A percentile compares a stretch with the other conserved stretches of the same genome.
Conservation (phyloP, 1,284 basidiomycete genomes). For the Ustilago esculenta region DNA sequence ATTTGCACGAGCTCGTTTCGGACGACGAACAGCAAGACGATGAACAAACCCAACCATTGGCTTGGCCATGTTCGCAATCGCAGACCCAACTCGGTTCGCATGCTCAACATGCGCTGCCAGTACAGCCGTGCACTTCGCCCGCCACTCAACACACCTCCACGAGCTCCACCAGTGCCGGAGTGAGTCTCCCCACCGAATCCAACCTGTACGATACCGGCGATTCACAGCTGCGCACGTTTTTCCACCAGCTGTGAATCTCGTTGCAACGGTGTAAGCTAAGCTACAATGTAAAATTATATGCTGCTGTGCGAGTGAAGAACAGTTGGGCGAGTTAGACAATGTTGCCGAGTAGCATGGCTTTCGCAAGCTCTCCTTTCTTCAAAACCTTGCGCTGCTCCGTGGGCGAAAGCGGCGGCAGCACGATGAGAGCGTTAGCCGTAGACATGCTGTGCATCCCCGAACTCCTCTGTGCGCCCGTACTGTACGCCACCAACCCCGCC, state of each 20-base stretch:
- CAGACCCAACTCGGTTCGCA: slow-evolving; percentile 1
- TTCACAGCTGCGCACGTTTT: slow-evolving; percentile 17
- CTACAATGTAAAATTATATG: too few species aligned
- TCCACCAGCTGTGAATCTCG: slow-evolving; percentile 12
- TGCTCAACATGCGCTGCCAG: too few species aligned
- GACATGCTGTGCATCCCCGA: slow-evolving; percentile 64
- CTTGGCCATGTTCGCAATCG: slow-evolving; percentile 13
- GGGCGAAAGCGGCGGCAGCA: slow-evolving; percentile 42
- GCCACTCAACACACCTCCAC: slow-evolving; percentile 2
- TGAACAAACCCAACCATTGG: slow-evolving; percentile 31
- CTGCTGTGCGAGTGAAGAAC: too few species aligned
- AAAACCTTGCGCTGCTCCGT: neutral
- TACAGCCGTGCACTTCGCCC: slow-evolving; percentile 3
- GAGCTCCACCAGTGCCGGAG: slow-evolving; percentile 1
- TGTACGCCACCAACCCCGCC: slow-evolving; percentile 73
- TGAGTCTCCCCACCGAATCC: slow-evolving; percentile 17
- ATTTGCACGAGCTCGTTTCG: too few species aligned
- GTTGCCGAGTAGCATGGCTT: slow-evolving; percentile 46
- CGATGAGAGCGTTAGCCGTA: slow-evolving; percentile 57
- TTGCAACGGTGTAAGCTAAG: too few species aligned
- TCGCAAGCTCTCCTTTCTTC: neutral
- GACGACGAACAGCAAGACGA: slow-evolving; percentile 17
- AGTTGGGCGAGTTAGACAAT: slow-evolving; percentile 27
- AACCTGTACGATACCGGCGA: slow-evolving; percentile 5
- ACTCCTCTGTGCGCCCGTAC: slow-evolving; percentile 54